Percentiles rank a stretch among this genome's conserved stretches.
Conservation (phyloP, 805 yeast species). For the Nakazawaea wyomingensis region DNA sequence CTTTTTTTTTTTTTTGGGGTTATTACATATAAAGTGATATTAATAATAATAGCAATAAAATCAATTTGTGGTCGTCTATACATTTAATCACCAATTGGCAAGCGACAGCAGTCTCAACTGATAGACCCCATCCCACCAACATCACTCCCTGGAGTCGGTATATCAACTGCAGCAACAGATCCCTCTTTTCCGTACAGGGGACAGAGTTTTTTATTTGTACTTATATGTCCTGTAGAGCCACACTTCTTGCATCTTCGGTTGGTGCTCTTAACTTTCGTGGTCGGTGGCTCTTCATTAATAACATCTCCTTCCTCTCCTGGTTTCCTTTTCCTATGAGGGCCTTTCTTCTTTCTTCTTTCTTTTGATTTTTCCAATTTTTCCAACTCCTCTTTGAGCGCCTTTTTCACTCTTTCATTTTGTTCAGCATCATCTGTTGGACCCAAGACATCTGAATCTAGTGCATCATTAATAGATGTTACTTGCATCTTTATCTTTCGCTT, state of each 20-base stretch:
- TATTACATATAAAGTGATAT: too few relatives aligned
- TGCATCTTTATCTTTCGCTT: constrained; percentile 40
- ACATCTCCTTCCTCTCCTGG: not conserved
- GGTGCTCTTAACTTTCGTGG: constrained; percentile 54
- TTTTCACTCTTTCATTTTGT: constrained; percentile 69
- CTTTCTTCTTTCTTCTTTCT: constrained; percentile 52
- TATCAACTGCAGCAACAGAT: not conserved
- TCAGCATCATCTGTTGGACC: constrained; percentile 80
- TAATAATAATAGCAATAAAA: too few relatives aligned
- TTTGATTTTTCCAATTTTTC: constrained; percentile 77
- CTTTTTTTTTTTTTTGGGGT: too few relatives aligned
- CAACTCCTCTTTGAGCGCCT: constrained; percentile 73
- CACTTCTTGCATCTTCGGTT: constrained; percentile 90
- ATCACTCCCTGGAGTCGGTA: not conserved
- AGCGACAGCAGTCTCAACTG: too few relatives aligned
- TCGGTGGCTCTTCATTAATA: not conserved
- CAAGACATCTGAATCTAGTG: constrained; percentile 66
- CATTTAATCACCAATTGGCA: too few relatives aligned
- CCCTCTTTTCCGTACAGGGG: constrained; percentile 61
- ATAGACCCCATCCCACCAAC: too few relatives aligned
- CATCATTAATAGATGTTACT: constrained; percentile 29
- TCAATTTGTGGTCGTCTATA: too few relatives aligned
- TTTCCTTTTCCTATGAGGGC: constrained; percentile 12
- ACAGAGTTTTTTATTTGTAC: constrained; percentile 82
- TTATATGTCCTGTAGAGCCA: constrained; percentile 92